Evolutionary conservation across 225 moss, liverwort and hornwort species (phyloP).

Genomic region (Pleurozium schreberi): DNA sequence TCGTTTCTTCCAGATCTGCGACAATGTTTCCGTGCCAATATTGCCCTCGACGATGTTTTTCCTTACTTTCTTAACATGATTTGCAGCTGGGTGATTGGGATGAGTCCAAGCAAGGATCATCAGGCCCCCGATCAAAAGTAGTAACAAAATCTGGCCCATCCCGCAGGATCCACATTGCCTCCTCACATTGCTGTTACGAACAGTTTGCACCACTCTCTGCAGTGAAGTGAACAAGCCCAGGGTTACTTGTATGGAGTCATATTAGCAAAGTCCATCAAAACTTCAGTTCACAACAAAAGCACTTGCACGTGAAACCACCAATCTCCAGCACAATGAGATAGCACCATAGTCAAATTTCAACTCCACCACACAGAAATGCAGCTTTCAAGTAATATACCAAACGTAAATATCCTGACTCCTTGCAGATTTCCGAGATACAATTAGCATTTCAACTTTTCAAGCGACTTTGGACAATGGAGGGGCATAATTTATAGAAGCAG

Average conservation of each 20-base stretch:
- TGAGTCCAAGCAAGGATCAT: conserved; percentile 48
- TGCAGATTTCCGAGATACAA: neutral
- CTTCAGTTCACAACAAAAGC: neutral
- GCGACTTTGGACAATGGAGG: neutral
- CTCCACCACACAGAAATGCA: neutral
- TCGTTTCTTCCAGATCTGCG: conserved; percentile 28
- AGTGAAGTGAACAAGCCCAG: neutral
- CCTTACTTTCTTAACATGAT: conserved; percentile 15
- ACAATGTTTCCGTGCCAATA: conserved; percentile 29
- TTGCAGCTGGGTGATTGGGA: conserved; percentile 26
- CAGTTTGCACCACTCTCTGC: conserved; percentile 61
- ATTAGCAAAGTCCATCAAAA: neutral
- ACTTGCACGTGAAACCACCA: neutral
- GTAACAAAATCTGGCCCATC: conserved; percentile 55
- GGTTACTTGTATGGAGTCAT: neutral
- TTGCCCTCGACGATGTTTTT: conserved; percentile 14
- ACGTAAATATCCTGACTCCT: neutral
- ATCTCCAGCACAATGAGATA: neutral
- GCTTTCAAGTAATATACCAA: neutral
- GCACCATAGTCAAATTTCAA: neutral
- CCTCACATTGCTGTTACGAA: conserved; percentile 35
- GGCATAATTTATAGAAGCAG: neutral
- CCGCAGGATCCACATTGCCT: conserved; percentile 65
- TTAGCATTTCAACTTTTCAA: neutral
- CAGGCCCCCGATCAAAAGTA: conserved; percentile 55